Evolutionary conservation across 768 basidiomycete species (phyloP).

Genomic region (Trametes cubensis): DNA sequence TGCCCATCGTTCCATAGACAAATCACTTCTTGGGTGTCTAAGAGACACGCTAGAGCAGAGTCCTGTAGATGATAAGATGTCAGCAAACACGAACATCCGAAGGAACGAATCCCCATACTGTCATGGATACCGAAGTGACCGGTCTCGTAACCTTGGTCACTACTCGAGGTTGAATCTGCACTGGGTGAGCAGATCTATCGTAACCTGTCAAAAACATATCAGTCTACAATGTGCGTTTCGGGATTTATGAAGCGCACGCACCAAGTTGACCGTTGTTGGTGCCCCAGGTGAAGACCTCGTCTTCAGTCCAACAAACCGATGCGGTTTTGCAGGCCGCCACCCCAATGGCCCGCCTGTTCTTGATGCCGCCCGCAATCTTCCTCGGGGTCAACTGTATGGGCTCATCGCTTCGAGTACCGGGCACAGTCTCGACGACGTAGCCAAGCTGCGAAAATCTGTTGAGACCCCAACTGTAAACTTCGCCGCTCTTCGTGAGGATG

Average conservation of each 20-base stretch:
- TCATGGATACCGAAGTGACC: conserved; percentile 73
- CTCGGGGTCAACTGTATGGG: conserved; percentile 76
- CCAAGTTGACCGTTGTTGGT: conserved; percentile 93
- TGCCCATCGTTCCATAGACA: conserved; percentile 79
- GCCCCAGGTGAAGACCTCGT: conserved; percentile 85
- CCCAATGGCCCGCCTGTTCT: conserved; percentile 77
- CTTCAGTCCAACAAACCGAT: conserved; percentile 85
- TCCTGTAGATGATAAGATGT: conserved; percentile 62
- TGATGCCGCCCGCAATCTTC: conserved; percentile 72
- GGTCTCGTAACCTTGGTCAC: conserved; percentile 77
- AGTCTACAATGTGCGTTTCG: background rate
- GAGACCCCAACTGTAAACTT: conserved; percentile 88
- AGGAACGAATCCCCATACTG: conserved; percentile 44
- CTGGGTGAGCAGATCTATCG: conserved; percentile 69
- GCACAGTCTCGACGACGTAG: conserved; percentile 67
- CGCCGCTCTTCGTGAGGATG: conserved; percentile 76
- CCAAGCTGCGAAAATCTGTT: conserved; percentile 91
- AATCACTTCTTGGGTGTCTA: conserved; percentile 79
- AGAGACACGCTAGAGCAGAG: conserved; percentile 77
- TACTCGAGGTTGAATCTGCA: conserved; percentile 77
- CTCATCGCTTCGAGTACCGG: conserved; percentile 55
- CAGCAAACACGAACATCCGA: background rate
- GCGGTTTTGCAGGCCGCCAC: conserved; percentile 86
- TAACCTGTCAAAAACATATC: conserved; percentile 55
- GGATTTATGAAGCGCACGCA: conserved; percentile 29